Base-by-base conservation (phyloP, 345 rosid species). In the Gossypium mustelinum region DNA sequence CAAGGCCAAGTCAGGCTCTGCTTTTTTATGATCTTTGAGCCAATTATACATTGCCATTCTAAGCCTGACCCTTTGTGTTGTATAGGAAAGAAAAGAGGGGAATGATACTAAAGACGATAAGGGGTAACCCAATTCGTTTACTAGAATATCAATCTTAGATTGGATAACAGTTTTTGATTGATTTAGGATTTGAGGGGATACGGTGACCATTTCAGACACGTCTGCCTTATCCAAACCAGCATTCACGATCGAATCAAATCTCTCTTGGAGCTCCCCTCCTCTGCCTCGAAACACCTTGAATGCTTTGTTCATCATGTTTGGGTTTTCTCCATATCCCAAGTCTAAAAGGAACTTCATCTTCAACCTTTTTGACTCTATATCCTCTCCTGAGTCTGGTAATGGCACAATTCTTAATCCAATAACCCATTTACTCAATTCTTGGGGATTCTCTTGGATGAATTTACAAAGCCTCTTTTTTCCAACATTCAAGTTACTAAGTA, bases 161-260 rank as follows among this genome's bases (percentile, higher is more conserved):
- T 86, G 77, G 52, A 90, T 77, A 64, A 82, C 78, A 57, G 81
- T 82, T 83, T 78, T 92, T 43, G 79, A 80, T 82, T 80, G 84
- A 77, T 79, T 85, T 41, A 91, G 91, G 34, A 91, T 84, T 59
- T 87, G 88, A 74, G 98, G 98, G 47, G 88, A 83, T 56, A 79
- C 76, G 60, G 71, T 81, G 51, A 94, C 80, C 86, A 94, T 89
- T 74, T 77, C 59, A 0, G 76, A 66, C 69, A 85, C 94, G 55
- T 86, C 91, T 56, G 84, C 76, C 78, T 75, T 79, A 56, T 87
- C 89, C 83, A 92, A 70, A 73, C 94, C 97, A 45, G 89, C 88
- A 59, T 80, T 82, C 70, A 89, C 83, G 43, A 94, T 72, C 48
- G 83, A 87, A 84, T 94, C 87, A 77, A 89, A 94, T 85, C 98